Base-by-base conservation (phyloP, 2,329 filamentous ascomycete species). In the Setomelanomma holmii region DNA sequence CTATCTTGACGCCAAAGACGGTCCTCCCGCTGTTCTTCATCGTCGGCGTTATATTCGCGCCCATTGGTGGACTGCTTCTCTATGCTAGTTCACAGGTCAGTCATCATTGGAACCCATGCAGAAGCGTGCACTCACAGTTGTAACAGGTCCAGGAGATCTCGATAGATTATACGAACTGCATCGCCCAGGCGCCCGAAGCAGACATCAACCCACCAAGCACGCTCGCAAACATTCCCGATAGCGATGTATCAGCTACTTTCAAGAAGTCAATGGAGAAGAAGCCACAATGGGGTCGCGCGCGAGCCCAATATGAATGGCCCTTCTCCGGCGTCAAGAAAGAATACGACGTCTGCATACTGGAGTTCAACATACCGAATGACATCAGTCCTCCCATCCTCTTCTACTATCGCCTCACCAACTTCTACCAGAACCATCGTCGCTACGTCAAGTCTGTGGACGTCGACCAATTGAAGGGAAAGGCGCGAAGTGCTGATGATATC, bases 351-450 rank as follows among this genome's bases (percentile, higher is more conserved):
- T 99, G 95, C 82, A 83, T 83, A 24, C 76, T 99, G 49, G 82
- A 86, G 56, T 96, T 98, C 76, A 80, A 84, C 30, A 86, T 97
- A 7, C 91, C 91, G 1, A 88, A 93, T 66, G 80, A 86, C 52
- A 88, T 99, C 76, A 82, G 84, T 3, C 85, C 92, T 1, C 92
- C 93, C 0, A 90, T 99, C 10, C 84, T 93, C 55, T 86, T 98
- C 76, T 99, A 97, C 80, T 99, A 99, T 76, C 89, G 89, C 63
- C 86, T 99, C 58, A 93, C 91, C 51, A 96, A 98, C 78, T 99
- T 99, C 79, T 98, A 98, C 80, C 95, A 99, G 77, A 99, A 99
- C 73, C 95, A 99, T 73, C 89, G 95, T 61, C 88, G 93, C 75
- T 99, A 99, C 65, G 95, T 97, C 55, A 90, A 91, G 71, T 96